Evolutionary conservation across 768 basidiomycete species (phyloP).

Genomic region (Phylloporus rhodoxanthus): DNA sequence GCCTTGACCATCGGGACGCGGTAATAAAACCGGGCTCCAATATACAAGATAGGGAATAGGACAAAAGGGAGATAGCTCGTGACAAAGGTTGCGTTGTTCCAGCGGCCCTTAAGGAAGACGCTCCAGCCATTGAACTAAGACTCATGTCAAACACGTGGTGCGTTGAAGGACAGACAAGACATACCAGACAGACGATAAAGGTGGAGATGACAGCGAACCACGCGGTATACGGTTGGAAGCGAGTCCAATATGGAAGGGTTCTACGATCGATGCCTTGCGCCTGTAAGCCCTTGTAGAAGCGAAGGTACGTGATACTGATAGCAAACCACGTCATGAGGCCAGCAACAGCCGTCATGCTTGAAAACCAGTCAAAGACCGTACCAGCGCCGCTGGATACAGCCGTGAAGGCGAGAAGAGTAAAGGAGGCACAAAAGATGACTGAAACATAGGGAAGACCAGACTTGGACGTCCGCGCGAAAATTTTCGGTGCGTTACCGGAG

Average conservation of each 20-base stretch:
- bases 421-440: slow-evolving; percentile 60
- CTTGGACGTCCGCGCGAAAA: slow-evolving; percentile 66
- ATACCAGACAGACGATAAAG: slow-evolving; percentile 56
- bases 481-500: slow-evolving; percentile 73
- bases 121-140: slow-evolving; percentile 42
- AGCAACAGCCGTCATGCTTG: slow-evolving; percentile 64
- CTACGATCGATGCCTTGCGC: slow-evolving; percentile 71
- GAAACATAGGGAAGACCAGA: slow-evolving; percentile 74
- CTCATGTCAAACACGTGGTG: slow-evolving; percentile 26
- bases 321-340: slow-evolving; percentile 81
- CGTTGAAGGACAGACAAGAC: slow-evolving; percentile 19
- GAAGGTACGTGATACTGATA: slow-evolving; percentile 69
- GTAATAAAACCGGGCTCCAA: slow-evolving; percentile 46
- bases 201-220: slow-evolving; percentile 39
- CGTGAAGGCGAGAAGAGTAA: slow-evolving; percentile 80
- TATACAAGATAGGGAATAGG: slow-evolving; percentile 75
- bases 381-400: slow-evolving; percentile 59
- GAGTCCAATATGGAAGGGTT: slow-evolving; percentile 63
- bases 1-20: slow-evolving; percentile 26
- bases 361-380: slow-evolving; percentile 73
- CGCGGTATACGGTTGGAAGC: slow-evolving; percentile 68
- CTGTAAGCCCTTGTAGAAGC: slow-evolving; percentile 81
- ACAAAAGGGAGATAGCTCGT: slow-evolving; percentile 73
- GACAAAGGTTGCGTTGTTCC: slow-evolving; percentile 64
- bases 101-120: slow-evolving; percentile 49